phyloP scores from a whole-genome alignment of 306 rosid genomes.

The Dalbergia cultrata region DNA sequence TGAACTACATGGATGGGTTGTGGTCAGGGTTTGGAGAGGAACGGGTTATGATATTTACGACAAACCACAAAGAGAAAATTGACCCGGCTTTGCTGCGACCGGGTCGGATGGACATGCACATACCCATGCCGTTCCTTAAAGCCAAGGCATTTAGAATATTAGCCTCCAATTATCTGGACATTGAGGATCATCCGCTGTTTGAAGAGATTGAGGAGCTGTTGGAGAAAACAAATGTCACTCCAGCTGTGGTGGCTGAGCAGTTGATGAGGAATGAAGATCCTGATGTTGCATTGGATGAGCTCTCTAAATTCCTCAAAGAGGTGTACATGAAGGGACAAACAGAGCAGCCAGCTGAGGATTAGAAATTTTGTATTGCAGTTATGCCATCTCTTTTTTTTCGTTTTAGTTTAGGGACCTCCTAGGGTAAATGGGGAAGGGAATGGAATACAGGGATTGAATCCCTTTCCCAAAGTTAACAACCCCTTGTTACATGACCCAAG shows the following conservation, averaged over 20 bases:
- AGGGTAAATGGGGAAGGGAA: too few species aligned
- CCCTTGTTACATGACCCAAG: constrained; percentile 48
- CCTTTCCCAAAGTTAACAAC: too few species aligned
- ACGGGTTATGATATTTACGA: constrained; percentile 64
- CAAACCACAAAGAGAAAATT: constrained; percentile 62
- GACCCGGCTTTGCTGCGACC: constrained; percentile 65
- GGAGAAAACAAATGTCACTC: constrained; percentile 50
- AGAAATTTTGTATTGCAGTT: too few species aligned
- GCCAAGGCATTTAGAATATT: constrained; percentile 50
- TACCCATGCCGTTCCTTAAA: constrained; percentile 61
- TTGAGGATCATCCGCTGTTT: constrained; percentile 25
- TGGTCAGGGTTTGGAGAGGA: constrained; percentile 76
- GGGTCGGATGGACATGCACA: constrained; percentile 74
- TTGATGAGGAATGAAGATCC: constrained; percentile 62
- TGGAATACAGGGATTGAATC: too few species aligned
- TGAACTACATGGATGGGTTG: constrained; percentile 66
- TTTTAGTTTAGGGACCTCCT: too few species aligned
- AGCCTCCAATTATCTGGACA: constrained; percentile 57
- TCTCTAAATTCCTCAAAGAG: constrained; percentile 46
- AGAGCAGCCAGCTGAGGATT: not conserved
- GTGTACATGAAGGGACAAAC: not conserved
- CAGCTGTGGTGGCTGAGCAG: constrained; percentile 64
- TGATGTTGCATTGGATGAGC: constrained; percentile 39
- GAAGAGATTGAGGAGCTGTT: constrained; percentile 49
- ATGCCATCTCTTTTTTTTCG: too few species aligned